Percentiles rank a stretch among this genome's conserved stretches.
Evolutionary conservation across 805 yeast species (phyloP).

Genomic region (Debaryomyces hansenii): DNA sequence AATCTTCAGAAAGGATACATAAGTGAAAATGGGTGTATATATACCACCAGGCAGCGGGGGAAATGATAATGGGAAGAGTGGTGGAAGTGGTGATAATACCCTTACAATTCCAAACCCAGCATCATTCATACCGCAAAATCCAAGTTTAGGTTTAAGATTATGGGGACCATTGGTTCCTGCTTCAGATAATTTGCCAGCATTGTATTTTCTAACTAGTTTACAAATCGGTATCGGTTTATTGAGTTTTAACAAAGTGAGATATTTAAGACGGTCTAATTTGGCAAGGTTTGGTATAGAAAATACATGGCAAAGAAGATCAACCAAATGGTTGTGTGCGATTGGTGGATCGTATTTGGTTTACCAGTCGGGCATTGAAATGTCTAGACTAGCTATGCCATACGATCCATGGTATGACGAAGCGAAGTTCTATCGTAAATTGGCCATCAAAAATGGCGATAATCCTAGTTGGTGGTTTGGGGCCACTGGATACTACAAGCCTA

Average conservation of each 20-base stretch:
- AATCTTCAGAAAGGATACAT: background rate
- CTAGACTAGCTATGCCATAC: constrained; percentile 44
- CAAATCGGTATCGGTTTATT: constrained; percentile 53
- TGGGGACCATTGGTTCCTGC: constrained; percentile 80
- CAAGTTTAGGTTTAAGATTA: constrained; percentile 57
- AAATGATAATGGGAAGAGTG: constrained; percentile 2
- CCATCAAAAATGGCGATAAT: constrained; percentile 46
- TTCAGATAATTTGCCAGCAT: constrained; percentile 57
- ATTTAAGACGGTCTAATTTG: constrained; percentile 12
- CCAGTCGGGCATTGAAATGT: constrained; percentile 55
- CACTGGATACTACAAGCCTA: constrained; percentile 50
- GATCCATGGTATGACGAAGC: constrained; percentile 82
- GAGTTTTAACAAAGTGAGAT: constrained; percentile 18
- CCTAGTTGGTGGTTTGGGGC: constrained; percentile 72
- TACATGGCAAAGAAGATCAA: constrained; percentile 9
- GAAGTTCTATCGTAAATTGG: constrained; percentile 48
- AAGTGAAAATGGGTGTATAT: constrained; percentile 30
- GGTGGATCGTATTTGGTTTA: constrained; percentile 50
- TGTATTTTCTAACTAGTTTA: constrained; percentile 50
- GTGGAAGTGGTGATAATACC: constrained; percentile 6
- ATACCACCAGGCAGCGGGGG: constrained; percentile 29
- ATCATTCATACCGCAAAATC: constrained; percentile 31
- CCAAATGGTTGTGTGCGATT: constrained; percentile 14
- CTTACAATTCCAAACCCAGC: constrained; percentile 19
- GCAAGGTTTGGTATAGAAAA: constrained; percentile 10